Evolutionary conservation across 225 moss, liverwort and hornwort species (phyloP), one percentile per base, ranked within the genome.

Genomic region (Neckera pumila): DNA sequence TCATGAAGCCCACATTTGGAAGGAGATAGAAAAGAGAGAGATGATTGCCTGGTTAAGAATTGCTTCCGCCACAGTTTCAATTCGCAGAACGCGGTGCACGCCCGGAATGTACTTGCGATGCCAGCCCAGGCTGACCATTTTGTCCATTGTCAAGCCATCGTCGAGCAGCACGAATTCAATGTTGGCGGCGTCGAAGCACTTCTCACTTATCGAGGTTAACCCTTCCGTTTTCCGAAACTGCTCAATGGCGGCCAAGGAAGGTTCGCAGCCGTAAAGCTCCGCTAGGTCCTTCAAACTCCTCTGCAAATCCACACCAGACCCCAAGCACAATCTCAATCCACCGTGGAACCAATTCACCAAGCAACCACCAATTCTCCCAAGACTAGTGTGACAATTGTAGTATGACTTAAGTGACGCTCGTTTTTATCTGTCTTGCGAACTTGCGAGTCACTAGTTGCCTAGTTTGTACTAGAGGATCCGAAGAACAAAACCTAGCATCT

Each of bases 41-140:
- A 36, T n/a, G 21, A n/a, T 77, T 92, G 90, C 96, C 95, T 93
- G 91, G 81, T 96, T 96, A 11, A 99, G 92, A 36, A 99, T 94
- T 25, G 95, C 96, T 89, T 99, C 97, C 42, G 99, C 99, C 17
- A 99, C 94, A 19, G 95, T 91, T 91, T 99, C 99, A 57, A 99
- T 99, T 78, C 99, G 93, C 87, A 97, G 86, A 51, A 99, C 94
- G 36, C 99, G 94, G 84, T 99, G 95, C 67, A 97, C 96, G 31
- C 96, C 93, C 2, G 90, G 92, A 81, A 96, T 93, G 73, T 92
- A 88, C 86, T 91, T 88, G 87, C 90, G 95, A 58, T 99, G 99
- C 99, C 99, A 99, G 7, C 92, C 91, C 58, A 96, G 60, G 54
- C 92, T 92, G 59, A 96, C 95, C 95, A 96, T 96, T 76, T 96